phyloP scores from a whole-genome alignment of 305 asterid genomes.

The Fraxinus platypoda region DNA sequence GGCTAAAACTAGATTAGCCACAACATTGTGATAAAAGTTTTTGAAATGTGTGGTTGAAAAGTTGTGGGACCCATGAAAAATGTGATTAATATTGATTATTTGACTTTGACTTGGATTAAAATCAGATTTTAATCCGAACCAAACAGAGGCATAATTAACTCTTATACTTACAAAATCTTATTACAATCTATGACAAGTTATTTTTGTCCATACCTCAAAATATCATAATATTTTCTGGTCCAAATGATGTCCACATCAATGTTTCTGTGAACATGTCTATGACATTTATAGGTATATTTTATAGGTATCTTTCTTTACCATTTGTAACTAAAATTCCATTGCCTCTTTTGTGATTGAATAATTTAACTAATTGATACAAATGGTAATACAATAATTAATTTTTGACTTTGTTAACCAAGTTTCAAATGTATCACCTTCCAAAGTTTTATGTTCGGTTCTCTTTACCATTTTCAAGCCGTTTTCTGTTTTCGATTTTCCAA shows the following conservation, averaged over 20 bases:
- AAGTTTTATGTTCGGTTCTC: background rate
- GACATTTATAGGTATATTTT: background rate
- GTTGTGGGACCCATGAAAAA: no score
- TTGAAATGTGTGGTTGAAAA: no score
- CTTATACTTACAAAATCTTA: background rate
- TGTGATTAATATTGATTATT: no score
- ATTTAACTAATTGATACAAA: background rate
- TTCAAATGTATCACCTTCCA: constrained; percentile 10
- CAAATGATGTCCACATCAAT: constrained; percentile 7
- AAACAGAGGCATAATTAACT: no score
- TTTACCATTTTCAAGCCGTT: no score
- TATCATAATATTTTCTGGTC: constrained; percentile 3
- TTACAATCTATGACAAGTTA: constrained; percentile 1
- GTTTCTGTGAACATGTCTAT: constrained; percentile 15
- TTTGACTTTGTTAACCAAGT: constrained; percentile 34
- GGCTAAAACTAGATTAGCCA: no score
- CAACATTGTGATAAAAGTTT: no score
- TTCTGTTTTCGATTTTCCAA: no score
- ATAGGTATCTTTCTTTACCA: background rate
- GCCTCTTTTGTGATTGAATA: background rate
- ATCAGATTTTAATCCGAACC: no score
- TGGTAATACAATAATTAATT: constrained; percentile 8
- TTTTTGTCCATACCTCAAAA: background rate
- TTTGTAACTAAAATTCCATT: background rate
- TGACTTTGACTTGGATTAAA: no score